Evolutionary conservation across 78 protist species (phyloP).

Genomic region (Dictyostelium brefeldianum): DNA sequence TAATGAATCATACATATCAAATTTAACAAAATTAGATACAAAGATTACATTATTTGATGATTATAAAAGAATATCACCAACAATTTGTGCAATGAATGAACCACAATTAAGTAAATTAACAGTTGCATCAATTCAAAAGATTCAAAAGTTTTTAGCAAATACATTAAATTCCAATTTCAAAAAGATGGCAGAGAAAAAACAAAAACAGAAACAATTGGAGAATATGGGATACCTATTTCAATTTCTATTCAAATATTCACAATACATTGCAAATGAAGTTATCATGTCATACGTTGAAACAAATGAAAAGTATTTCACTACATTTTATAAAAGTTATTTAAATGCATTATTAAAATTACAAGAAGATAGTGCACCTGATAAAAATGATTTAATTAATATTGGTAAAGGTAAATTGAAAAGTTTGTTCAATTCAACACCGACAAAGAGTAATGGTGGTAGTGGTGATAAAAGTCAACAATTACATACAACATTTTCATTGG

Average conservation of each 20-base stretch:
- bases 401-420: conserved; percentile 29
- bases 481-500: conserved; percentile 8
- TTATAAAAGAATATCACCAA: conserved; percentile 39
- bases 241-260: conserved; percentile 56
- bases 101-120: conserved; percentile 76
- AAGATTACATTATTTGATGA: conserved; percentile 74
- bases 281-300: conserved; percentile 47
- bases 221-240: conserved; percentile 57
- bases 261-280: conserved; percentile 37
- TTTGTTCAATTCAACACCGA: conserved; percentile 2
- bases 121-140: conserved; percentile 60
- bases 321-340: conserved; percentile 32
- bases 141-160: conserved; percentile 29
- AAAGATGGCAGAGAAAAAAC: conserved; percentile 45
- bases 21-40: conserved; percentile 40
- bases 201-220: conserved; percentile 18
- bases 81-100: conserved; percentile 49
- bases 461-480: not conserved
- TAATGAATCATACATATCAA: conserved; percentile 24
- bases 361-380: conserved; percentile 33
- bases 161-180: conserved; percentile 36
- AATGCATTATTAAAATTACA: conserved; percentile 27
- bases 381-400: conserved; percentile 10
- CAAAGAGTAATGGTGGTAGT: not conserved
- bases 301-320: conserved; percentile 35